Percentiles rank a stretch among this genome's conserved stretches.
Conservation (phyloP, 225 moss, liverwort and hornwort genomes). For the Neckera pumila region DNA sequence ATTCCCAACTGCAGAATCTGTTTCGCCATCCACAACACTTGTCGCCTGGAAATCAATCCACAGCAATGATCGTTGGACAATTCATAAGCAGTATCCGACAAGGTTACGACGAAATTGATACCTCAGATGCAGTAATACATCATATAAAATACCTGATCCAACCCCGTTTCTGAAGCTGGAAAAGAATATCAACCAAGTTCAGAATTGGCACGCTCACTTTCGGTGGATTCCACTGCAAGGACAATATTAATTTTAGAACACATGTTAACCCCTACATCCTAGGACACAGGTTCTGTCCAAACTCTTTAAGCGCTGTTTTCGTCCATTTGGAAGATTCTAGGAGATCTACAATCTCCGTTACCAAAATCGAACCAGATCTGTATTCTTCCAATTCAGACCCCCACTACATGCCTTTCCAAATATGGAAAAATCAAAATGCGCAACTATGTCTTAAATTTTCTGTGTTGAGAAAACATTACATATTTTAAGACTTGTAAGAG, state of each 20-base stretch:
- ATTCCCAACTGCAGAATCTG: slow-evolving; percentile 89
- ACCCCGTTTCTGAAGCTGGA: slow-evolving; percentile 87
- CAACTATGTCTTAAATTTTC: not conserved
- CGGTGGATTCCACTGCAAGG: slow-evolving; percentile 76
- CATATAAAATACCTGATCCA: slow-evolving; percentile 57
- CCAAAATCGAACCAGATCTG: not conserved
- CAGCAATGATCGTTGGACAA: not conserved
- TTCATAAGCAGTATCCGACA: not conserved
- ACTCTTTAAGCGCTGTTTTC: not conserved
- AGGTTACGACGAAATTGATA: not conserved
- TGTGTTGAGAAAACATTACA: not conserved
- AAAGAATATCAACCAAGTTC: slow-evolving; percentile 75
- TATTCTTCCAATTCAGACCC: not conserved
- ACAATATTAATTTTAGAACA: not conserved
- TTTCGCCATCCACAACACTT: slow-evolving; percentile 98
- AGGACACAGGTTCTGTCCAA: not conserved
- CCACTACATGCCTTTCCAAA: not conserved
- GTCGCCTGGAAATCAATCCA: slow-evolving; percentile 44
- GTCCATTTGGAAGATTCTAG: not conserved
- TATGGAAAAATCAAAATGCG: not conserved
- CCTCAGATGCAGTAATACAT: not conserved
- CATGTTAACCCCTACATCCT: not conserved
- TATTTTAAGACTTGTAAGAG: not conserved
- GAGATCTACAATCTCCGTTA: not conserved
- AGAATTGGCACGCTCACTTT: slow-evolving; percentile 94